Evolutionary conservation across 78 protist species (phyloP).

Genomic region (Dictyostelium firmibasis): DNA sequence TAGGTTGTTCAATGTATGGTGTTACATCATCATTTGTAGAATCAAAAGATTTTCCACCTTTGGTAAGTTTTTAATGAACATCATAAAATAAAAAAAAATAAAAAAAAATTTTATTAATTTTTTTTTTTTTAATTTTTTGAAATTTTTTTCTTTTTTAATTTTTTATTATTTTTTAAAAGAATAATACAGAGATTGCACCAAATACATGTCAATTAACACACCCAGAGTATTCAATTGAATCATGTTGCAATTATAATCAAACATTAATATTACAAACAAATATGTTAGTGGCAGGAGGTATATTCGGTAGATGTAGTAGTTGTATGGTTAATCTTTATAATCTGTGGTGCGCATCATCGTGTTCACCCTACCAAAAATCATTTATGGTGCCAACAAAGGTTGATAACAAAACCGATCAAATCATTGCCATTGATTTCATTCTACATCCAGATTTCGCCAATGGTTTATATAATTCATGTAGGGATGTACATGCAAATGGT

Average conservation of each 20-base stretch:
- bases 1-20: conserved; percentile 20
- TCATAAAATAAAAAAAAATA: too few relatives aligned
- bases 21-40: neutral
- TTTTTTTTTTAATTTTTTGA: too few relatives aligned
- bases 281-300: conserved; percentile 4
- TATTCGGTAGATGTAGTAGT: conserved; percentile 47
- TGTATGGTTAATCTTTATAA: conserved; percentile 51
- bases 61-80: neutral
- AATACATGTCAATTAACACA: conserved; percentile 37
- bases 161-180: neutral
- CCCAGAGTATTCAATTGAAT: conserved; percentile 22
- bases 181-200: neutral
- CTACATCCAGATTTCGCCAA: conserved; percentile 25
- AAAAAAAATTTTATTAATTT: too few relatives aligned
- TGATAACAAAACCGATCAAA: neutral
- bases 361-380: conserved; percentile 44
- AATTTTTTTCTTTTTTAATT: too few relatives aligned
- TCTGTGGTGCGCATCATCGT: conserved; percentile 69
- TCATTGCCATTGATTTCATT: neutral
- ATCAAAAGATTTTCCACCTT: neutral
- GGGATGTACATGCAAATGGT: conserved; percentile 27
- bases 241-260: conserved; percentile 57
- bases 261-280: neutral
- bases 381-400: conserved; percentile 30
- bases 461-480: conserved; percentile 59